A percentile compares a stretch with the other conserved stretches of the same genome.
These are phyloP conservation scores for Vitis hybrid DNA, from an alignment of 177 flowering plant species.

Conservation along the genomic window DNA sequence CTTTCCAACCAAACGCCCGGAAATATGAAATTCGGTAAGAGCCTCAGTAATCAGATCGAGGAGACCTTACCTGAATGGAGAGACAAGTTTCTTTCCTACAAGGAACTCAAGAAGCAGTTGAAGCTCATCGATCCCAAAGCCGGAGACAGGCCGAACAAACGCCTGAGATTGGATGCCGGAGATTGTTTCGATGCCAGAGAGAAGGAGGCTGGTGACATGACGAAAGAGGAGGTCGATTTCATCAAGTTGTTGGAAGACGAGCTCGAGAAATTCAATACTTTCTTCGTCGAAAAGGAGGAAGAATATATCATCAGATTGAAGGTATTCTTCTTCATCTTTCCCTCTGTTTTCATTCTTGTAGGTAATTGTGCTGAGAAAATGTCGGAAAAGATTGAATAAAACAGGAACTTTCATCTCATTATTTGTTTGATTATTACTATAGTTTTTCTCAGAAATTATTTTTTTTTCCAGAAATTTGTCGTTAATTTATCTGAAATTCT, in stretches of 20 bases:
- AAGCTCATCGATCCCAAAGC: conserved; percentile 57
- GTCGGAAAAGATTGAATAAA: too few relatives aligned
- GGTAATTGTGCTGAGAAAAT: background rate
- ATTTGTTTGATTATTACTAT: too few relatives aligned
- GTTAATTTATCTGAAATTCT: too few relatives aligned
- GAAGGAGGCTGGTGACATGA: conserved; percentile 24
- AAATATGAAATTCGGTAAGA: conserved; percentile 90
- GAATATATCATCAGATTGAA: conserved; percentile 82
- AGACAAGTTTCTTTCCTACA: conserved; percentile 87
- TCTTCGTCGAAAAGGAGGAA: conserved; percentile 88
- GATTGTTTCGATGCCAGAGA: conserved; percentile 18
- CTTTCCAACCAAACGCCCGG: conserved; percentile 4
- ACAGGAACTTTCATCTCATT: too few relatives aligned
- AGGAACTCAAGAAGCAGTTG: conserved; percentile 81
- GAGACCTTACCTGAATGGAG: conserved; percentile 92
- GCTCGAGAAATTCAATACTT: conserved; percentile 78
- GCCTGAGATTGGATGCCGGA: conserved; percentile 35
- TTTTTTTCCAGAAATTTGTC: too few relatives aligned
- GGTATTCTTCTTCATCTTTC: conserved; percentile 32
- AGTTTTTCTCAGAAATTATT: too few relatives aligned
- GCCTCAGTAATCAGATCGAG: conserved; percentile 80
- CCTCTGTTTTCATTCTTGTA: background rate
- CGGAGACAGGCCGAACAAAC: conserved; percentile 41
- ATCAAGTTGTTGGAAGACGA: conserved; percentile 65
- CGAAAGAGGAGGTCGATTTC: conserved; percentile 67